phyloP scores from a whole-genome alignment of 345 rosid species.

The Hibiscus mutabilis region DNA sequence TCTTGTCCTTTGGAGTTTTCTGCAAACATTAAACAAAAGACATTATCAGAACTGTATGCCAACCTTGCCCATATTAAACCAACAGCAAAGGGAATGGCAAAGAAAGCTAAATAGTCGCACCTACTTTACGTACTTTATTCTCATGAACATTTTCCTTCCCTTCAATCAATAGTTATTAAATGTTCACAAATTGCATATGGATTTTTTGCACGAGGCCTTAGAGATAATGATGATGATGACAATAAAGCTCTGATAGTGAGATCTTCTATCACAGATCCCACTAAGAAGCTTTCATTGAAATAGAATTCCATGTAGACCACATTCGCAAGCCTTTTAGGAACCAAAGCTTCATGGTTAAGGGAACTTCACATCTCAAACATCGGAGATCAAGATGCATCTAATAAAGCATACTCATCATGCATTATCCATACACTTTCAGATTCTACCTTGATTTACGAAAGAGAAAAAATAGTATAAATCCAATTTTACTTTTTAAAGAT shows the following conservation, averaged over 20 bases:
- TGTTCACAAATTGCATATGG: neutral
- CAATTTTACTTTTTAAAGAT: neutral
- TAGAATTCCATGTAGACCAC: neutral
- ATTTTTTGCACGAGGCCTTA: neutral
- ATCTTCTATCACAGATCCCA: neutral
- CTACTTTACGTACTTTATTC: neutral
- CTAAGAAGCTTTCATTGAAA: neutral
- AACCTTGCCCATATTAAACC: neutral
- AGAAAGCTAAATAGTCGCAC: neutral
- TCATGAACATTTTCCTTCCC: neutral
- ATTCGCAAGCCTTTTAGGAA: neutral
- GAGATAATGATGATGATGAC: neutral
- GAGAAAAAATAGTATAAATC: neutral
- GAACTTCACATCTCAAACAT: constrained; percentile 1
- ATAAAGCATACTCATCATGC: constrained; percentile 1
- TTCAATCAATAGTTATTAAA: neutral
- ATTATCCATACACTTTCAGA: neutral
- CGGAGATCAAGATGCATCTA: neutral
- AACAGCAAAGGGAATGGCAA: neutral
- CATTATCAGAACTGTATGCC: neutral
- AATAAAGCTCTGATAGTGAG: neutral
- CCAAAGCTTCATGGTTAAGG: neutral
- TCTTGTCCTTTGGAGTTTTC: constrained; percentile 99
- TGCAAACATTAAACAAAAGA: constrained; percentile 22
- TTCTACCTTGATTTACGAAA: neutral